A percentile compares a stretch with the other conserved stretches of the same genome.
Conservation (phyloP, 2,329 filamentous ascomycete genomes). For the Penicillium frequentans region DNA sequence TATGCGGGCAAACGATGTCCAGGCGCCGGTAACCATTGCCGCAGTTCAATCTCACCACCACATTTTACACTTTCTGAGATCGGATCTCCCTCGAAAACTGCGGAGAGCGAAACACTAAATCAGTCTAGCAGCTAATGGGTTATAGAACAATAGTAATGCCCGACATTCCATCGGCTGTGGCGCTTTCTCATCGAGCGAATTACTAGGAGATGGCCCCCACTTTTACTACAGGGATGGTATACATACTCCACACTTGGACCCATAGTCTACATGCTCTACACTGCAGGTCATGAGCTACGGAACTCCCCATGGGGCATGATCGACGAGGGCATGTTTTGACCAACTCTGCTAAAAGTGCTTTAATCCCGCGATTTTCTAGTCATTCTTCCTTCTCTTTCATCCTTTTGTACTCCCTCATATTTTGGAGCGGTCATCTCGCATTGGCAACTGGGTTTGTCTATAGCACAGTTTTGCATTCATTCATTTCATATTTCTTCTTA, state of each 20-base stretch:
- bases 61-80: background rate
- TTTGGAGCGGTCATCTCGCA: slow-evolving; percentile 6
- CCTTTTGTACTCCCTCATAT: background rate
- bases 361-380: slow-evolving; percentile 3
- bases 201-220: background rate
- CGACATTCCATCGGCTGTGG: slow-evolving; percentile 10
- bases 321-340: slow-evolving; percentile 7
- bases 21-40: background rate
- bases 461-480: background rate
- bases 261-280: background rate
- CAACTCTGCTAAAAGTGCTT: background rate
- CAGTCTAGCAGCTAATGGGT: background rate
- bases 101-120: background rate
- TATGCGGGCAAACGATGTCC: slow-evolving; percentile 8
- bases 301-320: slow-evolving; percentile 1
- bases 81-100: background rate
- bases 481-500: background rate
- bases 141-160: background rate
- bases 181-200: slow-evolving; percentile 1
- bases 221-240: slow-evolving; percentile 9
- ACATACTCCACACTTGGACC: background rate
- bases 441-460: slow-evolving; percentile 3
- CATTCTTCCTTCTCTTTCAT: background rate
- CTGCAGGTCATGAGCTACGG: background rate
- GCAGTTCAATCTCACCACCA: background rate